Base-by-base conservation (phyloP, 1,139 yeast species). In the Eremothecium coryli region DNA sequence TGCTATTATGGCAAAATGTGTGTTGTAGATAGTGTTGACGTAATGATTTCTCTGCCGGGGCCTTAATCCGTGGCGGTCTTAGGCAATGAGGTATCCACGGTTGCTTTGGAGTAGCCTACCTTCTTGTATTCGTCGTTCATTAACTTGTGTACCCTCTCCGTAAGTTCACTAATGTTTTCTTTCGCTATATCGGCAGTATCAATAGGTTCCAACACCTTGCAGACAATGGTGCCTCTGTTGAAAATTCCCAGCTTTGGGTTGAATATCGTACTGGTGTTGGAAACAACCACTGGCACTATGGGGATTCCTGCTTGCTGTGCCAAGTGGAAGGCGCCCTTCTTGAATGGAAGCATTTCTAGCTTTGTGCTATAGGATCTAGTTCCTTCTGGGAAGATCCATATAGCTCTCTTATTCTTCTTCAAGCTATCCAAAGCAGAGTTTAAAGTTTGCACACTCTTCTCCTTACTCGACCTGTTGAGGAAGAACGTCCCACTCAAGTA, bases 311-410 rank as follows among this genome's bases (percentile, higher is more conserved):
- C 95, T 60, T 88, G 94, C 42, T 81, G 81, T 9, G 99, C 98
- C 52, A 90, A 70, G 60, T 90, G 95, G 74, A 93, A 93, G 0
- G 97, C 97, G 33, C 99, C 99, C 56, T 93, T 93, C 60, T 90
- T 90, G 61, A 90, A 84, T 1, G 95, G 94, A 37, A 84, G 66
- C 58, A 93, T 62, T 8, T 70, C 76, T 34, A 93, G 78, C 29
- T 67, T 67, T 17, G 71, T 64, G 11, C 80, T 60, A 43, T 77
- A 82, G 0, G 96, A 84, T 57, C 99, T 73, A 1, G 98, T 93
- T 16, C 99, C 99, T 59, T 88, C 95, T 12, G 96, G 95, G 67
- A 84, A 88, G 62, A 88, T 73, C 66, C 78, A 88, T 26, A 88
- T 68, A 9, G 81, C 84, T 52, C 90, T 67, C 49, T 76, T 73